Conservation (phyloP, 495 filamentous ascomycete genomes). For the Lophium mytilinum region DNA sequence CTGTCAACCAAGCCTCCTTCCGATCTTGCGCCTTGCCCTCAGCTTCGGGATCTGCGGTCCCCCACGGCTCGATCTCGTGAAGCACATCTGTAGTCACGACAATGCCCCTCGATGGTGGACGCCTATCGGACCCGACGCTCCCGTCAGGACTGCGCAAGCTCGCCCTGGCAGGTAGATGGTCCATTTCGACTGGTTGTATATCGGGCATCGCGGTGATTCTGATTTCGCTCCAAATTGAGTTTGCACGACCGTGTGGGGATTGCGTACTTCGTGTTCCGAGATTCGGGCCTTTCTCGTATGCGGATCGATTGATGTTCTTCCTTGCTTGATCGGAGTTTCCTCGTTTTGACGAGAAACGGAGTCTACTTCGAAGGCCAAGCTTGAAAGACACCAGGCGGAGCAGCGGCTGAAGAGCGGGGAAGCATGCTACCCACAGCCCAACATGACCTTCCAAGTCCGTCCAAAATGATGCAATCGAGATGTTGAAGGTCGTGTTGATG, state of each 20-base stretch:
- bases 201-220: background rate
- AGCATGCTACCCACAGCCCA: conserved; percentile 33
- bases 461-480: conserved; percentile 29
- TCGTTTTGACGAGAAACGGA: background rate
- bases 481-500: conserved; percentile 18
- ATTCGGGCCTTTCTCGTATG: background rate
- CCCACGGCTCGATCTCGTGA: background rate
- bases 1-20: background rate
- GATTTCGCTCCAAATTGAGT: background rate
- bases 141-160: background rate
- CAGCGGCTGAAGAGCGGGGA: conserved; percentile 30
- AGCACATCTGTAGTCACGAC: background rate
- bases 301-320: background rate
- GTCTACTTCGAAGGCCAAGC: conserved; percentile 13
- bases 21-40: background rate
- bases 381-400: conserved; percentile 22
- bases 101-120: background rate
- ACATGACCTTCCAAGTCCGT: conserved; percentile 32
- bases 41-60: background rate
- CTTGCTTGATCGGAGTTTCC: background rate
- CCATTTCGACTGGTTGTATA: background rate
- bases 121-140: background rate
- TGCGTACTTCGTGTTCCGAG: background rate
- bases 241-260: background rate
- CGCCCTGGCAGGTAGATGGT: background rate